Evolutionary conservation across 345 rosid species (phyloP), one percentile per base, ranked within the genome.

Genomic region (Pistacia integerrima): DNA sequence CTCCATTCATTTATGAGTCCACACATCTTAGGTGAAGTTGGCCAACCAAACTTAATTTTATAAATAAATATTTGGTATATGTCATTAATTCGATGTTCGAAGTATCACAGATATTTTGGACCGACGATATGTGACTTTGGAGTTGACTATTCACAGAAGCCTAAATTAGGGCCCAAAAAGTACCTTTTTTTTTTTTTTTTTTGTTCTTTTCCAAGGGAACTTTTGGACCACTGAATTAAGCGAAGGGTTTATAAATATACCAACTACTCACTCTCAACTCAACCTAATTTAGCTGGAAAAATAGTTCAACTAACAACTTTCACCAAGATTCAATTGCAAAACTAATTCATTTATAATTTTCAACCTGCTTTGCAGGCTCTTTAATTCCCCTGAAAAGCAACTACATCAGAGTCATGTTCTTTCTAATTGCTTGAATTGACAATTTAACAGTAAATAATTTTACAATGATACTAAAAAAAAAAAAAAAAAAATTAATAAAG

Each of bases 281-380:
- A 3, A 52, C 61, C 33, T 49, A 56, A 67, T 46, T 76, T 20
- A 38, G 84, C 72, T 63, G 75, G 74, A 77, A 73, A 81, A 73
- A 73, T 60, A 51, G 78, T 8, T 74, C 75, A 71, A 66, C 76
- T 56, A 80, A 64, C 79, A 67, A 72, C 57, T 22, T 67, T 49
- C 79, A 58, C 36, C 75, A 64, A 41, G 46, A 41, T 5, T 5
- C 46, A 44, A 61, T 30, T 64, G 18, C 57, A 59, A 41, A 54
- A 13, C 58, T 35, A 8, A 75, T 64, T 69, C 48, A 79, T n/a
- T 65, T 13, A 44, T 55, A 14, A 67, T 73, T 36, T 56, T 58
- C 57, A 70, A 81, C 78, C 78, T 64, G 73, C 38, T 35, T 77
- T 74, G 74, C 56, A 74, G 84, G 81, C 81, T 78, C 76, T 77